phyloP scores from a whole-genome alignment of 1,139 yeast genomes.

The Taphrina betulina region DNA sequence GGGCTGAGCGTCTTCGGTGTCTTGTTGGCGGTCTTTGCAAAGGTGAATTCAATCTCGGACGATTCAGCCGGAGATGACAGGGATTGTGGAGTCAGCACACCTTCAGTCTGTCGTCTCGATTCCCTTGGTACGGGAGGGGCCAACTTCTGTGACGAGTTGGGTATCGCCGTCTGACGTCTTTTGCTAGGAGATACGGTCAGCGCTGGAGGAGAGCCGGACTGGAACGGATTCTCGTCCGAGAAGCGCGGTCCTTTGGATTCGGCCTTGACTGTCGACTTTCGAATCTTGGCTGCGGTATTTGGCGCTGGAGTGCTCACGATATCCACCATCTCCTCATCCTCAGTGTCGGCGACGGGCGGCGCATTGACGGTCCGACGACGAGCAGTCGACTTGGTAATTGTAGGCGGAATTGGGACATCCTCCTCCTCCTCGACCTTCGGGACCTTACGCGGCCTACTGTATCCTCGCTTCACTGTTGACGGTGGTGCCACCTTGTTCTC shows the following conservation, averaged over 20 bases:
- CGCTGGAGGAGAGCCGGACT: slow-evolving; percentile 23
- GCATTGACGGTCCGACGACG: neutral
- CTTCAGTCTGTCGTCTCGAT: slow-evolving; percentile 13
- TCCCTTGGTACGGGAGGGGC: slow-evolving; percentile 20
- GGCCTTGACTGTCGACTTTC: slow-evolving; percentile 17
- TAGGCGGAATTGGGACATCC: neutral
- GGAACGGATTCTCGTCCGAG: slow-evolving; percentile 31
- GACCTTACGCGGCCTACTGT: slow-evolving; percentile 27
- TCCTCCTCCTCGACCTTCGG: slow-evolving; percentile 18
- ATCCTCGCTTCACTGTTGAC: slow-evolving; percentile 6
- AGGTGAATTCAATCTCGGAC: slow-evolving; percentile 11
- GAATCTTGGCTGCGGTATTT: neutral
- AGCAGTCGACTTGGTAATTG: slow-evolving; percentile 1
- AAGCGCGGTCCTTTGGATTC: slow-evolving; percentile 16
- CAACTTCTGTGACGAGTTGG: slow-evolving; percentile 12
- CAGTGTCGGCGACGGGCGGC: neutral
- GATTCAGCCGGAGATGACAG: slow-evolving; percentile 12
- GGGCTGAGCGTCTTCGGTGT: slow-evolving; percentile 5
- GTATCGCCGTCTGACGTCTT: slow-evolving; percentile 19
- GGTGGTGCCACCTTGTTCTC: slow-evolving; percentile 4
- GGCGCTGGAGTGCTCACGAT: slow-evolving; percentile 15
- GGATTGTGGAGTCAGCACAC: slow-evolving; percentile 8
- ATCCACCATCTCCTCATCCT: slow-evolving; percentile 7
- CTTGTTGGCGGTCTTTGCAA: neutral
- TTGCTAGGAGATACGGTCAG: slow-evolving; percentile 1